A percentile compares a stretch with the other conserved stretches of the same genome.
These are phyloP conservation scores for Ogataea thermomethanolica DNA, from an alignment of 805 yeast genomes.

Conservation along the genomic window DNA sequence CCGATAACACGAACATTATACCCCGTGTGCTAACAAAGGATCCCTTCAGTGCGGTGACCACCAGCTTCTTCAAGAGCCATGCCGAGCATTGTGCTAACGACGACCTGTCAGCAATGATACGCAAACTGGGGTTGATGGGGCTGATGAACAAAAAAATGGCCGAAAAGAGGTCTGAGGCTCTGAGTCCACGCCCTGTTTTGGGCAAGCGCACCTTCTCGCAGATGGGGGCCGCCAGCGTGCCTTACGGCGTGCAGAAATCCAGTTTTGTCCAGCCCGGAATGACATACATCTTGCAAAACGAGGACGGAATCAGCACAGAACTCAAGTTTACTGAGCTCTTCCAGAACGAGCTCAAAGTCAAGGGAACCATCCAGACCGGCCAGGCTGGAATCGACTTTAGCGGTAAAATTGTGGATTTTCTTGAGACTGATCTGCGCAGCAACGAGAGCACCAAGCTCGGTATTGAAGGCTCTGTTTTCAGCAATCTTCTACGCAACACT, in stretches of 20 bases:
- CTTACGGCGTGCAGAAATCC: constrained; percentile 8
- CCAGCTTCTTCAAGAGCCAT: constrained; percentile 28
- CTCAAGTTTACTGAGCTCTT: constrained; percentile 23
- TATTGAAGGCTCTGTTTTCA: constrained; percentile 31
- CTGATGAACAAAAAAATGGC: constrained; percentile 27
- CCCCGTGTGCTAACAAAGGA: constrained; percentile 23
- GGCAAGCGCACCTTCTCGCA: constrained; percentile 21
- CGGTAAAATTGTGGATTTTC: constrained; percentile 32
- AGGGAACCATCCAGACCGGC: constrained; percentile 25
- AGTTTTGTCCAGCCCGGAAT: constrained; percentile 29
- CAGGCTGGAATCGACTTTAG: constrained; percentile 21
- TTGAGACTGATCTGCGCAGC: constrained; percentile 28
- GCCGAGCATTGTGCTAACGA: constrained; percentile 22
- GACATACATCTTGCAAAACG: constrained; percentile 14
- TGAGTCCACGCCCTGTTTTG: constrained; percentile 2
- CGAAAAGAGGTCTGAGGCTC: constrained; percentile 14
- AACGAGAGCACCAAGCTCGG: constrained; percentile 19
- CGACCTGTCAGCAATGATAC: constrained; percentile 18
- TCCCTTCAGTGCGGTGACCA: constrained; percentile 13
- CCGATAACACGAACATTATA: constrained; percentile 22
- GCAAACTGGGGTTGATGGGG: constrained; percentile 24
- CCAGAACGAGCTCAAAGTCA: constrained; percentile 10
- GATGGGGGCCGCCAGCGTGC: constrained; percentile 3
- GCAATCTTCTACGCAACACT: constrained; percentile 28
- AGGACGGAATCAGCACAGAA: constrained; percentile 12